A percentile compares a stretch with the other conserved stretches of the same genome.
These are phyloP conservation scores for Cladosporium sphaerospermum DNA, from an alignment of 2,329 filamentous ascomycete genomes.

Conservation along the genomic window DNA sequence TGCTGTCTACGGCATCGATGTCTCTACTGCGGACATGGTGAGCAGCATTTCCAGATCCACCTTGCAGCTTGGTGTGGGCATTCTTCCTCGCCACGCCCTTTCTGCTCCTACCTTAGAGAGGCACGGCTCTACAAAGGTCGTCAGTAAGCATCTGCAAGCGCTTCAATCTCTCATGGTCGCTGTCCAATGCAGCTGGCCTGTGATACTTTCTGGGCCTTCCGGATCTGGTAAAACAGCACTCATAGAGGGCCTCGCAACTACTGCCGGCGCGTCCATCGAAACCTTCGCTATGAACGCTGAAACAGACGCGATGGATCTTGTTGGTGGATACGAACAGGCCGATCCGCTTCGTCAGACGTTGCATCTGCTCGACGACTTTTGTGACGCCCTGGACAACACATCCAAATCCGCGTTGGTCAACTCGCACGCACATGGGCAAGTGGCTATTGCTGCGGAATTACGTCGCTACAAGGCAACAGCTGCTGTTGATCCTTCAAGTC, in stretches of 20 bases:
- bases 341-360: conserved; percentile 59
- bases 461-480: conserved; percentile 8
- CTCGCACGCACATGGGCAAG: neutral
- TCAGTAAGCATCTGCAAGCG: conserved; percentile 56
- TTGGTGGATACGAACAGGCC: conserved; percentile 93
- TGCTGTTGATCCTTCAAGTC: neutral
- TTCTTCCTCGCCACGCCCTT: conserved; percentile 54
- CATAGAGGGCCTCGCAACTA: conserved; percentile 71
- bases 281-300: conserved; percentile 90
- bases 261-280: conserved; percentile 67
- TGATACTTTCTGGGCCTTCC: conserved; percentile 78
- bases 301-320: conserved; percentile 92
- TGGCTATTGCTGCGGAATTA: conserved; percentile 9
- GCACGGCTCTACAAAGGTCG: neutral
- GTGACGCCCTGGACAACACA: conserved; percentile 6
- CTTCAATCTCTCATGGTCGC: conserved; percentile 85
- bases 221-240: conserved; percentile 82
- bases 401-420: conserved; percentile 7
- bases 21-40: conserved; percentile 51
- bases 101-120: neutral
- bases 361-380: conserved; percentile 17
- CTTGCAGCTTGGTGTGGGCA: conserved; percentile 75
- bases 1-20: conserved; percentile 51
- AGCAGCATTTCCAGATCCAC: conserved; percentile 60
- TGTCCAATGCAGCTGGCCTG: conserved; percentile 78